phyloP scores from a whole-genome alignment of 495 filamentous ascomycete species.

The Penicillium subrubescens region DNA sequence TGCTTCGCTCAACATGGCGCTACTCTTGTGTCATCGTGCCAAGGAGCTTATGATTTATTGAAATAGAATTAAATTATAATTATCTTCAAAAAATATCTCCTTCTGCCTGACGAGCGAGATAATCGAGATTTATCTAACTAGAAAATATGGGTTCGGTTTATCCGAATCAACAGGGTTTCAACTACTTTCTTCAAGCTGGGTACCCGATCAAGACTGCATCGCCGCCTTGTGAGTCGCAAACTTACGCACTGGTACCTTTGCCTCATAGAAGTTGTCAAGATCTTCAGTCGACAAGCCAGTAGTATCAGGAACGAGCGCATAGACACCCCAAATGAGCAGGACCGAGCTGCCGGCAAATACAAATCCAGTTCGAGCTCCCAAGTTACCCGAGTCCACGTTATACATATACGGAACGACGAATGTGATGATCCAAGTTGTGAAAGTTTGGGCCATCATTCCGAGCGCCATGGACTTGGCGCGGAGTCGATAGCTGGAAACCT shows the following conservation, averaged over 20 bases:
- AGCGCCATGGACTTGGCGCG: constrained; percentile 20
- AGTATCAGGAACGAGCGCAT: constrained; percentile 17
- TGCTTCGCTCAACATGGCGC: constrained; percentile 13
- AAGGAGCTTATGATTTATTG: constrained; percentile 3
- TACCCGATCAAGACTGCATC: background rate
- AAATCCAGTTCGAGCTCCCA: constrained; percentile 21
- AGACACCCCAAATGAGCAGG: constrained; percentile 13
- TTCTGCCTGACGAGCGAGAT: background rate
- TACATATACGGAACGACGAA: constrained; percentile 24
- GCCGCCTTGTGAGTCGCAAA: constrained; percentile 11
- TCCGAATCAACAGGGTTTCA: background rate
- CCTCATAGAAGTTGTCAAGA: constrained; percentile 21
- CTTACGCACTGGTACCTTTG: constrained; percentile 15
- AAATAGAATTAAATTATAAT: background rate
- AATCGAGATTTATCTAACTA: background rate
- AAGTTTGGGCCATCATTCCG: constrained; percentile 16
- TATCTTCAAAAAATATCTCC: background rate
- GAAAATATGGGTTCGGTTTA: background rate
- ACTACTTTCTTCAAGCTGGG: background rate
- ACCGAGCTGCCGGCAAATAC: constrained; percentile 19
- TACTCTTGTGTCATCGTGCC: constrained; percentile 11
- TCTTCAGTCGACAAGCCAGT: constrained; percentile 19
- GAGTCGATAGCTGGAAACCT: constrained; percentile 18
- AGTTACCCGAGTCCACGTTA: constrained; percentile 21
- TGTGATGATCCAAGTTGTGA: constrained; percentile 16